A percentile compares a stretch with the other conserved stretches of the same genome.
These are phyloP conservation scores for Pseudogymnoascus sp. DNA, from an alignment of 2,329 filamentous ascomycete genomes.

Conservation along the genomic window DNA sequence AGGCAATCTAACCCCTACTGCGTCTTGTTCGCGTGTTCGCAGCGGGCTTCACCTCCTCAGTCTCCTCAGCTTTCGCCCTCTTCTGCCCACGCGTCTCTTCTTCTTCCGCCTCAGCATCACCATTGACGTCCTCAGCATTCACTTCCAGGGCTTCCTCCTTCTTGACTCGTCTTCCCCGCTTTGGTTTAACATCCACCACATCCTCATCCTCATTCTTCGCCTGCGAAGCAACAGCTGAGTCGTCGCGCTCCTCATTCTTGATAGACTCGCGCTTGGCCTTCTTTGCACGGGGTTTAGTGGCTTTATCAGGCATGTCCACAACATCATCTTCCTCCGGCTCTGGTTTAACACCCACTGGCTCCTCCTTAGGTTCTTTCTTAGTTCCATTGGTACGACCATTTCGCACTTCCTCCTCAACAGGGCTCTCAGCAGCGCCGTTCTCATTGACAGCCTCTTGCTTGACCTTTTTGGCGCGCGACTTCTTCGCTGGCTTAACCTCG, in stretches of 20 bases:
- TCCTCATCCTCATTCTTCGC: slow-evolving; percentile 23
- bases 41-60: slow-evolving; percentile 15
- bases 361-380: not conserved
- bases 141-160: slow-evolving; percentile 21
- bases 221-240: slow-evolving; percentile 18
- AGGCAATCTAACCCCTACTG: not conserved
- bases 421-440: not conserved
- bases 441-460: not conserved
- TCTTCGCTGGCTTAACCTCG: slow-evolving; percentile 18
- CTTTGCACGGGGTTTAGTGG: slow-evolving; percentile 26
- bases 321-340: slow-evolving; percentile 21
- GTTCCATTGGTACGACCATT: not conserved
- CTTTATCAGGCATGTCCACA: slow-evolving; percentile 17
- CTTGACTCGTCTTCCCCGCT: slow-evolving; percentile 26
- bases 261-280: slow-evolving; percentile 26
- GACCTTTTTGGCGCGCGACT: slow-evolving; percentile 20
- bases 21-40: not conserved
- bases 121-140: slow-evolving; percentile 15
- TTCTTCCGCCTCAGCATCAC: slow-evolving; percentile 17
- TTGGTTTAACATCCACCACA: slow-evolving; percentile 22
- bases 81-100: not conserved
- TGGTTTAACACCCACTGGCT: slow-evolving; percentile 2
- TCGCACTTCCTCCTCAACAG: slow-evolving; percentile 18
- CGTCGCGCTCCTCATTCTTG: slow-evolving; percentile 12
- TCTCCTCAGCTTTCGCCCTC: slow-evolving; percentile 7